A percentile compares a stretch with the other conserved stretches of the same genome.
Conservation (phyloP, 2,329 filamentous ascomycete species). For the Xylariaceae sp. region DNA sequence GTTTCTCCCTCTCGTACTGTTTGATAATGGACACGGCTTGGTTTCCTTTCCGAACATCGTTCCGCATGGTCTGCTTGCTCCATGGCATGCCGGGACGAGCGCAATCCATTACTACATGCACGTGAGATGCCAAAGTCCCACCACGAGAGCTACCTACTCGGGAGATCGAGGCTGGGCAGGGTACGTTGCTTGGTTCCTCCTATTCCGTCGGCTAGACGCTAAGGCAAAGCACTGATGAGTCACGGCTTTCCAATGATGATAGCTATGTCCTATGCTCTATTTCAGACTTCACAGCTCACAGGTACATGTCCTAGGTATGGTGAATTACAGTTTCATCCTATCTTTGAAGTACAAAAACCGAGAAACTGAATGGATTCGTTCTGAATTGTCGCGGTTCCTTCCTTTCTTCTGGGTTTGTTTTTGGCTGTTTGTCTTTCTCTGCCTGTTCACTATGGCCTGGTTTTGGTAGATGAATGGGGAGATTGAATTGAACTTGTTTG, state of each 20-base stretch:
- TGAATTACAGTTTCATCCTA: background rate
- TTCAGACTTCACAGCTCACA: background rate
- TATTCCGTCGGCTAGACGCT: background rate
- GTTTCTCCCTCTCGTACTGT: slow-evolving; percentile 31
- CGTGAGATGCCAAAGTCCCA: background rate
- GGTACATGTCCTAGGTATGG: background rate
- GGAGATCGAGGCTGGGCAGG: no score
- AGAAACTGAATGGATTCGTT: no score
- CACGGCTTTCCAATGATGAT: background rate
- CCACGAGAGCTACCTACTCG: background rate
- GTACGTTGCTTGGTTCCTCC: background rate
- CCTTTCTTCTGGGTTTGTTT: no score
- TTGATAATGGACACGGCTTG: slow-evolving; percentile 32
- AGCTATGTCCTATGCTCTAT: background rate
- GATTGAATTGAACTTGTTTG: no score
- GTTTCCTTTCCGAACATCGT: slow-evolving; percentile 14
- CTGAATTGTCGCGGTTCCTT: no score
- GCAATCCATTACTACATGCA: background rate
- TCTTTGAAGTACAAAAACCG: no score
- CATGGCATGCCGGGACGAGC: background rate
- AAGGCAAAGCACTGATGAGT: slow-evolving; percentile 1
- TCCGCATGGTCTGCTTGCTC: background rate
- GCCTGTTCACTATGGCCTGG: no score
- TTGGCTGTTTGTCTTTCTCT: no score
- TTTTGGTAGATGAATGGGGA: no score